Evolutionary conservation across 805 yeast species (phyloP).

Genomic region (Kuraishia ogatae): DNA sequence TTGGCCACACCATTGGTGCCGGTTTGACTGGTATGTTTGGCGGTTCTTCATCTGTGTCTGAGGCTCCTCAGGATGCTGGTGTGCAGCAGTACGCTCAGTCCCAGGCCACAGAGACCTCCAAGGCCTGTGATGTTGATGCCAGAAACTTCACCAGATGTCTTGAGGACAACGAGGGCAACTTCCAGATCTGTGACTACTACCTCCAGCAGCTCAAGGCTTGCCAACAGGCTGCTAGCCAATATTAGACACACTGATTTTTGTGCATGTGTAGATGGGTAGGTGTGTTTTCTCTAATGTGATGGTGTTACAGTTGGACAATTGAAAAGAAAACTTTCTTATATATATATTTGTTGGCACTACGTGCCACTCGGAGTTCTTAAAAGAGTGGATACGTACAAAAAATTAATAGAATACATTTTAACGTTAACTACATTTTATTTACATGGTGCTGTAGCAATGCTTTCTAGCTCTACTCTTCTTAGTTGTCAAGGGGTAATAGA

Average conservation of each 20-base stretch:
- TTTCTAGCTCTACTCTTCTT: not conserved
- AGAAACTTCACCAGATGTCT: slow-evolving; percentile 92
- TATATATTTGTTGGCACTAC: not conserved
- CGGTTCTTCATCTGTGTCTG: slow-evolving; percentile 49
- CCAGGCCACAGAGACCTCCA: slow-evolving; percentile 34
- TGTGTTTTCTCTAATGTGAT: too few species aligned
- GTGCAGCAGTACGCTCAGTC: slow-evolving; percentile 25
- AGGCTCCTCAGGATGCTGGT: slow-evolving; percentile 30
- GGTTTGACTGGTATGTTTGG: slow-evolving; percentile 88
- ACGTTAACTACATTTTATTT: not conserved
- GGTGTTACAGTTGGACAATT: too few species aligned
- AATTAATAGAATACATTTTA: not conserved
- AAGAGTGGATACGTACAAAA: not conserved
- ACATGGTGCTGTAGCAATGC: not conserved
- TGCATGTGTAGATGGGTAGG: not conserved
- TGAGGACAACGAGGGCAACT: slow-evolving; percentile 89
- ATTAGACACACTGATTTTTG: slow-evolving; percentile 35
- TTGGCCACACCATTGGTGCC: slow-evolving; percentile 95
- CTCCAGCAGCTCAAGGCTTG: slow-evolving; percentile 96
- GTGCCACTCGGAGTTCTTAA: not conserved
- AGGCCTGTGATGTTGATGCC: slow-evolving; percentile 85
- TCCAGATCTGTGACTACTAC: slow-evolving; percentile 95
- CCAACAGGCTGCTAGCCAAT: slow-evolving; percentile 85
- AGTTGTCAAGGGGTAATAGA: not conserved
- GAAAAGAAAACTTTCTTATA: not conserved